Evolutionary conservation across 2,329 filamentous ascomycete species (phyloP).

Genomic region (Ascochyta rabiei): DNA sequence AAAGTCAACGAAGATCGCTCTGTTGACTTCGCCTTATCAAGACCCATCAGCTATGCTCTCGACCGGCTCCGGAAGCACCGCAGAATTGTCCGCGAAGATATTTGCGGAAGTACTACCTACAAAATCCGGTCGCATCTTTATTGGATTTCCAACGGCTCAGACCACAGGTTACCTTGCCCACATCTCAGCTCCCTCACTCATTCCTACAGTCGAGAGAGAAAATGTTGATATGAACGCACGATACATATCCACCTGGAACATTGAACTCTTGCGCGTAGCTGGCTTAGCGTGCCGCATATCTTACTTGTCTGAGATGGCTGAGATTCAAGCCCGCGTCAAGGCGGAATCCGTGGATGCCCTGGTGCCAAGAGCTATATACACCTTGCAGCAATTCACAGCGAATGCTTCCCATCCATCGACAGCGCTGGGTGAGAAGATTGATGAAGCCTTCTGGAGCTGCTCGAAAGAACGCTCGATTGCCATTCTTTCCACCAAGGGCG

Average conservation of each 20-base stretch:
- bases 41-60: slow-evolving; percentile 72
- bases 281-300: slow-evolving; percentile 89
- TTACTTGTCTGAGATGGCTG: slow-evolving; percentile 81
- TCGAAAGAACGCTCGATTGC: slow-evolving; percentile 80
- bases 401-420: slow-evolving; percentile 87
- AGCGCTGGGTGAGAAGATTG: slow-evolving; percentile 83
- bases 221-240: slow-evolving; percentile 95
- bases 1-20: slow-evolving; percentile 81
- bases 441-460: slow-evolving; percentile 95
- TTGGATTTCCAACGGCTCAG: slow-evolving; percentile 96
- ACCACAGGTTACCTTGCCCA: slow-evolving; percentile 94
- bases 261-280: slow-evolving; percentile 87
- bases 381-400: slow-evolving; percentile 86
- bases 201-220: slow-evolving; percentile 95
- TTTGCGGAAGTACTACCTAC: slow-evolving; percentile 89
- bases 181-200: slow-evolving; percentile 93
- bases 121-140: slow-evolving; percentile 91
- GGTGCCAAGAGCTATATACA: slow-evolving; percentile 80
- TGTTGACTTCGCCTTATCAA: slow-evolving; percentile 90
- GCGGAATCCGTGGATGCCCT: slow-evolving; percentile 65
- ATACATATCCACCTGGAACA: slow-evolving; percentile 94
- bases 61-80: slow-evolving; percentile 54
- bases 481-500: slow-evolving; percentile 84
- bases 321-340: slow-evolving; percentile 61
- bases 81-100: slow-evolving; percentile 71